phyloP scores from a whole-genome alignment of 1,284 basidiomycete genomes.

The Veloboletus limbatus region DNA sequence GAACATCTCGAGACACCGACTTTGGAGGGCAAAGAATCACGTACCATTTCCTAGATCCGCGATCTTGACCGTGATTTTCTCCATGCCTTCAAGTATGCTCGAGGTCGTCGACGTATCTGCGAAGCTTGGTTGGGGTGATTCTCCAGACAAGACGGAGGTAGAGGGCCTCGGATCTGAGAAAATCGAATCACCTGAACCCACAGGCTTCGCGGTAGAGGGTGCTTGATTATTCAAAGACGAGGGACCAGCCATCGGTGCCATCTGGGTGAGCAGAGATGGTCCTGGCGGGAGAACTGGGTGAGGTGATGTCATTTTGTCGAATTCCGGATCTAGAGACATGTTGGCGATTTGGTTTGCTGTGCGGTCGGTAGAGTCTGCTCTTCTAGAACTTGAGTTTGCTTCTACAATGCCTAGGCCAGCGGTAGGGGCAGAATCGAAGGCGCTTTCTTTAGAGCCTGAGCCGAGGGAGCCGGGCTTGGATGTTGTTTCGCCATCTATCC shows the following conservation, averaged over 20 bases:
- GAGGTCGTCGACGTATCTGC: conserved; percentile 26
- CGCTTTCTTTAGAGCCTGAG: conserved; percentile 24
- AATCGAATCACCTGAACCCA: conserved; percentile 33
- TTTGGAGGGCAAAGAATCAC: conserved; percentile 18
- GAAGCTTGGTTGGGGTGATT: conserved; percentile 36
- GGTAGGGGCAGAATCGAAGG: conserved; percentile 18
- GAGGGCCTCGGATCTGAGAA: conserved; percentile 29
- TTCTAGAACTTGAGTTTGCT: conserved; percentile 23
- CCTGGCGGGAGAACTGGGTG: conserved; percentile 46
- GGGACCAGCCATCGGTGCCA: conserved; percentile 46
- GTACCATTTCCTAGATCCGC: conserved; percentile 93
- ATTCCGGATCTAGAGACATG: conserved; percentile 58
- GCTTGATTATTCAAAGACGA: conserved; percentile 24
- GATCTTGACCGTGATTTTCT: conserved; percentile 98
- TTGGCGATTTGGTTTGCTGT: conserved; percentile 62
- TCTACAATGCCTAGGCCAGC: conserved; percentile 16
- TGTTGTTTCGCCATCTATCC: conserved; percentile 49
- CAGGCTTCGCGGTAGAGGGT: conserved; percentile 15
- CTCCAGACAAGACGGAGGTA: conserved; percentile 42
- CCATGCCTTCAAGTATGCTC: conserved; percentile 39
- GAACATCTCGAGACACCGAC: conserved; percentile 9
- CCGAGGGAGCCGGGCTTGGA: conserved; percentile 27
- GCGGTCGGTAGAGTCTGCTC: conserved; percentile 43
- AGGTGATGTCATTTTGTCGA: conserved; percentile 53
- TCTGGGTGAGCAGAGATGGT: conserved; percentile 81